Conservation (phyloP, 2,329 filamentous ascomycete species). For the Colletotrichum aenigma region DNA sequence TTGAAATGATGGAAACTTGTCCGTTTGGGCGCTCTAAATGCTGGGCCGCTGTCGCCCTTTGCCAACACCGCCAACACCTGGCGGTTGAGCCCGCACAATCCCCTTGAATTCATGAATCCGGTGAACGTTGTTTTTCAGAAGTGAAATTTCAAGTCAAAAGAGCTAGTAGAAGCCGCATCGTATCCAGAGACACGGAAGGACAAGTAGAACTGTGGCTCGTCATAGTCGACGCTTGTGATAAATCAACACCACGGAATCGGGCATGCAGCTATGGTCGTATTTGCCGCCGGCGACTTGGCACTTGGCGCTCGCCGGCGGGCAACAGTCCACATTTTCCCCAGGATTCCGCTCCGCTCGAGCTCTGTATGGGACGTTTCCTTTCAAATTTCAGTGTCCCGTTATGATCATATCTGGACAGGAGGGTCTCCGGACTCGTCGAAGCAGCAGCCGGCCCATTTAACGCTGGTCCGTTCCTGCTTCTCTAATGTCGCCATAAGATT, state of each 20-base stretch:
- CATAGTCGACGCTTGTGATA: neutral
- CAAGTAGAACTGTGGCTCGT: neutral
- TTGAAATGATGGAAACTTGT: neutral
- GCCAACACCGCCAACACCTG: neutral
- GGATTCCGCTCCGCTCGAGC: neutral
- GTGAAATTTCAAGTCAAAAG: neutral
- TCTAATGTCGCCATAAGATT: neutral
- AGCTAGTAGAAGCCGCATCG: neutral
- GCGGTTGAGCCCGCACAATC: rapidly evolving
- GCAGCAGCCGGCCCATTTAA: neutral
- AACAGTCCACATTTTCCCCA: neutral
- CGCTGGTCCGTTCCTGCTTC: neutral
- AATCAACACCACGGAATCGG: rapidly evolving
- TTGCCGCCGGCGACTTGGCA: neutral
- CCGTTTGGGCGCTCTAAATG: neutral
- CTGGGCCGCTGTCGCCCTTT: neutral
- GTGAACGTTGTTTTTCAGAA: rapidly evolving
- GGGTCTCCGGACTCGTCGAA: neutral
- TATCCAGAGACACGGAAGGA: rapidly evolving
- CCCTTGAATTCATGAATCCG: neutral
- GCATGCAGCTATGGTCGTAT: neutral
- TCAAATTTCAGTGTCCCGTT: no score
- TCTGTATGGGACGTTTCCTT: no score
- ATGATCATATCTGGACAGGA: rapidly evolving
- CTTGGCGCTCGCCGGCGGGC: neutral